Evolutionary conservation across 257 asterid genomes (phyloP).

Genomic region (Euphrasia confusa): DNA sequence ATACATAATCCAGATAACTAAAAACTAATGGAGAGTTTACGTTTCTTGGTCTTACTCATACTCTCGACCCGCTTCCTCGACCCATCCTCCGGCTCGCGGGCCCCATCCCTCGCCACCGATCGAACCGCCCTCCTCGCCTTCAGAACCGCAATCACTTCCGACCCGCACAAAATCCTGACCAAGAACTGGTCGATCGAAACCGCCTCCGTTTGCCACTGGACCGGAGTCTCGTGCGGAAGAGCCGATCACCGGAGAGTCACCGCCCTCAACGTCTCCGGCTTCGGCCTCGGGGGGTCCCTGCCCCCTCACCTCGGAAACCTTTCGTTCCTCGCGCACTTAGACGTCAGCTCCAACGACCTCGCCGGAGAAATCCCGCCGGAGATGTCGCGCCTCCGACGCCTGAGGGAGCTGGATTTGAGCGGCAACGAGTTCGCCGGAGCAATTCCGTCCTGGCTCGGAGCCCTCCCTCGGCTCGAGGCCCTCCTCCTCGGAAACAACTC

Average conservation of each 20-base stretch:
- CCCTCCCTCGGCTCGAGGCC: constrained; percentile 21
- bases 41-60: no score
- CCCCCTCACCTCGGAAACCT: constrained; percentile 27
- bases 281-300: constrained; percentile 19
- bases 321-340: constrained; percentile 18
- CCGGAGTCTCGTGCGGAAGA: constrained; percentile 35
- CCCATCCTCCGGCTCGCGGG: no score
- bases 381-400: constrained; percentile 10
- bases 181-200: constrained; percentile 17
- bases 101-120: constrained; percentile 14
- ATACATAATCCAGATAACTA: no score
- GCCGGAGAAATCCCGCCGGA: constrained; percentile 1
- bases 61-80: no score
- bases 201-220: constrained; percentile 33
- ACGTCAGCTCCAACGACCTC: constrained; percentile 22
- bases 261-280: constrained; percentile 26
- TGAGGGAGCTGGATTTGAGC: neutral
- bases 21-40: no score
- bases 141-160: constrained; percentile 24
- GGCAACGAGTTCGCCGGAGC: constrained; percentile 15
- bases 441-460: constrained; percentile 19
- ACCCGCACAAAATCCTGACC: constrained; percentile 16
- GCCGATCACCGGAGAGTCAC: constrained; percentile 22
- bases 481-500: neutral
- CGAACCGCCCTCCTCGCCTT: constrained; percentile 34